Evolutionary conservation across 176 grass and related monocot species (phyloP), one percentile per base, ranked within the genome.

Genomic region (Carex parvula): DNA sequence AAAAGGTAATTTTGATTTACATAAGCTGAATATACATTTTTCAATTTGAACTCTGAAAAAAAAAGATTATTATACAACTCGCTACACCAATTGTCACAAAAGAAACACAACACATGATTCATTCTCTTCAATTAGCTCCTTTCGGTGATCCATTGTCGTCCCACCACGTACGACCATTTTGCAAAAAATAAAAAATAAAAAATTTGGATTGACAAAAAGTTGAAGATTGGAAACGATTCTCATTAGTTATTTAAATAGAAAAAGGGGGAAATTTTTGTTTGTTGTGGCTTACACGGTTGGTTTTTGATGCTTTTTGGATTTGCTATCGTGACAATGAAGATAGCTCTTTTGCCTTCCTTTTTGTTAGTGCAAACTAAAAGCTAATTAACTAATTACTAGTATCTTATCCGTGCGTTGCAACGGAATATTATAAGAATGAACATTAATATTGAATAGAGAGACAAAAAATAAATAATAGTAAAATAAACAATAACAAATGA

Each of bases 241-340:
- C 41, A 17, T 20, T 26, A 32, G 14, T 82, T 54, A 63, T 64
- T 55, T 56, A 56, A 77, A 75, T 52, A 26, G 42, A 53, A 53
- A 75, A 26, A 9, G 2, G n/a, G 48, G 6, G 50, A 55, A 56
- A 10, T 21, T 21, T 83, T 83, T 50, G n/a, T n/a, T n/a, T n/a
- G 61, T 83, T 83, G 60, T 65, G 57, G 60, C 41, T 83, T 83
- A 52, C 61, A 64, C 63, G 80, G 80, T 66, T 83, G 63, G 46
- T 83, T 65, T n/a, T 82, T 65, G 13, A 30, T 83, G 61, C 80
- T 33, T 83, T 82, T 67, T 53, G 12, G 20, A 67, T 83, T 83
- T 83, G 60, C 61, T 83, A 44, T 67, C 42, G 42, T 83, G 80
- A 59, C 42, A 17, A 22, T 3, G 42, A 83, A 52, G 80, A 83